A percentile compares a stretch with the other conserved stretches of the same genome.
Evolutionary conservation across 2,329 filamentous ascomycete genomes (phyloP).

Genomic region (Tricladium varicosporioides): DNA sequence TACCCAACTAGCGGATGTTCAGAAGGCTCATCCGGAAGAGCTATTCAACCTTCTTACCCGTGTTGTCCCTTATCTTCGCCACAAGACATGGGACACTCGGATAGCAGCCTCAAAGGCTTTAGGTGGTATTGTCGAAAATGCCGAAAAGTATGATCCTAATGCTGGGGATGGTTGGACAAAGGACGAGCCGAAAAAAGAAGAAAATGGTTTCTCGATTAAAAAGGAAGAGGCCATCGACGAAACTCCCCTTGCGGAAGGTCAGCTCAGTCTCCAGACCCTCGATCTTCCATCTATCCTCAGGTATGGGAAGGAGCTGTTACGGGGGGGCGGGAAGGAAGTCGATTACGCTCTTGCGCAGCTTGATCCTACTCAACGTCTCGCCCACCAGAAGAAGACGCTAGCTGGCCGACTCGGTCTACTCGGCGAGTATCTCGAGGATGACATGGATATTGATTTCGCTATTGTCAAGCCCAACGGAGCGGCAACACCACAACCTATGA

Average conservation of each 20-base stretch:
- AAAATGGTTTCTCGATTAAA: constrained; percentile 43
- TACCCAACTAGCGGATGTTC: constrained; percentile 94
- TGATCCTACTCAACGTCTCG: constrained; percentile 76
- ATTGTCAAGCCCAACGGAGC: constrained; percentile 24
- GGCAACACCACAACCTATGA: constrained; percentile 23
- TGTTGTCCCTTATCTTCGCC: constrained; percentile 91
- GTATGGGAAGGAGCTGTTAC: constrained; percentile 78
- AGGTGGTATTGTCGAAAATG: constrained; percentile 89
- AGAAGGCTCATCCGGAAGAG: constrained; percentile 97
- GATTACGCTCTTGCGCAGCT: constrained; percentile 82
- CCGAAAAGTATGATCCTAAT: constrained; percentile 85
- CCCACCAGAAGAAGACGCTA: constrained; percentile 87
- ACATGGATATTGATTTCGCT: constrained; percentile 64
- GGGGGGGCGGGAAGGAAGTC: constrained; percentile 76
- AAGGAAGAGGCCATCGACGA: constrained; percentile 59
- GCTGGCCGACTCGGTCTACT: constrained; percentile 77
- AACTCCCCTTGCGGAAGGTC: constrained; percentile 44
- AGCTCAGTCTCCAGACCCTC: constrained; percentile 70
- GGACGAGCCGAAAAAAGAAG: constrained; percentile 43
- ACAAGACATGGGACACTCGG: constrained; percentile 96
- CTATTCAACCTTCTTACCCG: constrained; percentile 91
- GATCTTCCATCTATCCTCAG: constrained; percentile 78
- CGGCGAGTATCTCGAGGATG: constrained; percentile 81
- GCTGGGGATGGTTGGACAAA: constrained; percentile 58
- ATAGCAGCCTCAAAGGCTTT: constrained; percentile 92